Conservation (phyloP, 2,329 filamentous ascomycete species). For the Hypomyces rosellus region DNA sequence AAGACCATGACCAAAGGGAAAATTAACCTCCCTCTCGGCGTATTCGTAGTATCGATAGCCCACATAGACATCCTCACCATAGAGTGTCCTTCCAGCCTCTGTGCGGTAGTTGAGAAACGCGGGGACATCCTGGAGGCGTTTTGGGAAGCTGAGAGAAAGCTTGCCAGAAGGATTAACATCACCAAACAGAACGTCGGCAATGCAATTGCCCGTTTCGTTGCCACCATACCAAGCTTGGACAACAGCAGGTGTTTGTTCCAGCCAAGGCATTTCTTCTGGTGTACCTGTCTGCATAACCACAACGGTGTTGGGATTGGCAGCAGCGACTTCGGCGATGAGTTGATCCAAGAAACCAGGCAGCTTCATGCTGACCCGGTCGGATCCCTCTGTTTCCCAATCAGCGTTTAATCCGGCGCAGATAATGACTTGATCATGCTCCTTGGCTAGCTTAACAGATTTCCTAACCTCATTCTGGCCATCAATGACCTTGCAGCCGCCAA, state of each 20-base stretch:
- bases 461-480: constrained; percentile 54
- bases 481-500: constrained; percentile 55
- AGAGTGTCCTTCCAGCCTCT: constrained; percentile 65
- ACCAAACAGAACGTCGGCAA: constrained; percentile 72
- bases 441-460: constrained; percentile 61
- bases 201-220: constrained; percentile 77
- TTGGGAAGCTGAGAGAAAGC: constrained; percentile 67
- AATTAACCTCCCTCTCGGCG: constrained; percentile 57
- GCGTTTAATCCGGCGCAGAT: constrained; percentile 71
- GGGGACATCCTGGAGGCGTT: constrained; percentile 61
- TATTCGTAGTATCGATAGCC: constrained; percentile 79
- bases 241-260: constrained; percentile 48
- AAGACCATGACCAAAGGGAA: constrained; percentile 74
- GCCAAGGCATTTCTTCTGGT: constrained; percentile 67
- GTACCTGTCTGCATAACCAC: constrained; percentile 75
- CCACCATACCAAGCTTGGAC: constrained; percentile 81
- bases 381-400: constrained; percentile 76
- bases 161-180: constrained; percentile 69
- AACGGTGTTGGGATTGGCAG: constrained; percentile 61
- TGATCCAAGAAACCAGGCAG: constrained; percentile 67
- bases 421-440: constrained; percentile 67
- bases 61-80: constrained; percentile 75
- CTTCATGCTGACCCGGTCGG: constrained; percentile 72
- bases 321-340: constrained; percentile 59
- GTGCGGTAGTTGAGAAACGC: constrained; percentile 68